phyloP scores from a whole-genome alignment of 768 basidiomycete species.

The Tricholoma hemisulphureum region DNA sequence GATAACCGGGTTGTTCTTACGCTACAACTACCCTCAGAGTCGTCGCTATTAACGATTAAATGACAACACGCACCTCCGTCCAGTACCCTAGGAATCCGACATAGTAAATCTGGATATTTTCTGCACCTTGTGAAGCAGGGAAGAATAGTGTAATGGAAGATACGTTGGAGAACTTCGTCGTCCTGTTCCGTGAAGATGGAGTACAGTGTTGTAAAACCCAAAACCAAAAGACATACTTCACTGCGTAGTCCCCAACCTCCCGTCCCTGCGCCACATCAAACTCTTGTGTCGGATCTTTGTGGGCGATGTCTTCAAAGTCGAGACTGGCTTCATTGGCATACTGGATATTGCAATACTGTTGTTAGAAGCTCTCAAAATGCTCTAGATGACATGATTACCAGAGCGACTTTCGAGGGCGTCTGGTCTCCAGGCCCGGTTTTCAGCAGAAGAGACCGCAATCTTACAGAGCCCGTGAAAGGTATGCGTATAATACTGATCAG shows the following conservation, averaged over 20 bases:
- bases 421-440: slow-evolving; percentile 81
- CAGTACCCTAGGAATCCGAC: slow-evolving; percentile 83
- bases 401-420: slow-evolving; percentile 66
- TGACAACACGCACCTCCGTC: slow-evolving; percentile 55
- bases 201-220: neutral
- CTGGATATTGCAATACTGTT: slow-evolving; percentile 36
- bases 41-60: neutral
- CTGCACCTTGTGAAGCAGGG: slow-evolving; percentile 77
- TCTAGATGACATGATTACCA: slow-evolving; percentile 48
- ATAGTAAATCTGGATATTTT: slow-evolving; percentile 76
- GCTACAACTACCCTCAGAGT: slow-evolving; percentile 39
- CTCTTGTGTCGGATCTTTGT: slow-evolving; percentile 67
- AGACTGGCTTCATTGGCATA: slow-evolving; percentile 74
- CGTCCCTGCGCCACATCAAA: slow-evolving; percentile 66
- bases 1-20: slow-evolving; percentile 74
- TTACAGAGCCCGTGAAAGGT: slow-evolving; percentile 87
- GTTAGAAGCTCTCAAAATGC: neutral
- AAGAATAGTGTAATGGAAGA: slow-evolving; percentile 82
- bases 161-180: slow-evolving; percentile 82
- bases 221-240: slow-evolving; percentile 53
- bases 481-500: slow-evolving; percentile 68
- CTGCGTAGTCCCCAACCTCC: slow-evolving; percentile 81
- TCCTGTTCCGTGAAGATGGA: slow-evolving; percentile 40
- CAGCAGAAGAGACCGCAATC: slow-evolving; percentile 75
- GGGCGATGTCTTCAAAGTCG: slow-evolving; percentile 75